phyloP scores from a whole-genome alignment of 179 eudicot species.

The Camellia oleifera region DNA sequence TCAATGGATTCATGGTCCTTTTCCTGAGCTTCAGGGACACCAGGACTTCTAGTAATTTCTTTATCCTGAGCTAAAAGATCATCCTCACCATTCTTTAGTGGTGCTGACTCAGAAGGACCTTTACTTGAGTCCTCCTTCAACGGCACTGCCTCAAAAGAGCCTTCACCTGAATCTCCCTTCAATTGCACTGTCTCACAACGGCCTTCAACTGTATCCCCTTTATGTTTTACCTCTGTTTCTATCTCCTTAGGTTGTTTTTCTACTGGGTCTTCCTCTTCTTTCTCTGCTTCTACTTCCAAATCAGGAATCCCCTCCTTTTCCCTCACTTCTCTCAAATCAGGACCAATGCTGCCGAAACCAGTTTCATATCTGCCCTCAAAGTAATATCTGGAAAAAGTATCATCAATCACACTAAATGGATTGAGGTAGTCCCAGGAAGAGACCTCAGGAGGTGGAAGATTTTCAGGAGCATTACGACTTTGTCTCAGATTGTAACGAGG shows the following conservation, averaged over 20 bases:
- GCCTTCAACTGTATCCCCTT: not conserved
- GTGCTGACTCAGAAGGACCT: constrained; percentile 5
- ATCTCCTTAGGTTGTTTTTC: not conserved
- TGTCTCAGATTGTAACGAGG: not conserved
- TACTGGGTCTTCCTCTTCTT: not conserved
- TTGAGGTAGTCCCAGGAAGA: constrained; percentile 13
- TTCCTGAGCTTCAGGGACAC: not conserved
- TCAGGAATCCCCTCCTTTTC: constrained; percentile 17
- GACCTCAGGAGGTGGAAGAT: constrained; percentile 14
- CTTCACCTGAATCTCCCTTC: not conserved
- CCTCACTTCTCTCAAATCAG: constrained; percentile 12
- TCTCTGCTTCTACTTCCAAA: constrained; percentile 7
- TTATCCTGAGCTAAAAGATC: not conserved
- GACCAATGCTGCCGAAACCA: not conserved
- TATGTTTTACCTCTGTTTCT: not conserved
- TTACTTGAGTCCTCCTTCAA: not conserved
- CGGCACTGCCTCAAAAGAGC: not conserved
- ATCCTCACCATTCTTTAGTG: not conserved
- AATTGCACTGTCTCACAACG: not conserved
- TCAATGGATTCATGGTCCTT: not conserved
- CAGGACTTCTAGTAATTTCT: not conserved
- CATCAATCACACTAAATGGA: constrained; percentile 1
- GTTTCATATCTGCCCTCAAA: not conserved
- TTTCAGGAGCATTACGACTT: not conserved
- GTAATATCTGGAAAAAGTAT: not conserved